Base-by-base conservation (phyloP, 768 basidiomycete genomes). In the Mycena crocata region DNA sequence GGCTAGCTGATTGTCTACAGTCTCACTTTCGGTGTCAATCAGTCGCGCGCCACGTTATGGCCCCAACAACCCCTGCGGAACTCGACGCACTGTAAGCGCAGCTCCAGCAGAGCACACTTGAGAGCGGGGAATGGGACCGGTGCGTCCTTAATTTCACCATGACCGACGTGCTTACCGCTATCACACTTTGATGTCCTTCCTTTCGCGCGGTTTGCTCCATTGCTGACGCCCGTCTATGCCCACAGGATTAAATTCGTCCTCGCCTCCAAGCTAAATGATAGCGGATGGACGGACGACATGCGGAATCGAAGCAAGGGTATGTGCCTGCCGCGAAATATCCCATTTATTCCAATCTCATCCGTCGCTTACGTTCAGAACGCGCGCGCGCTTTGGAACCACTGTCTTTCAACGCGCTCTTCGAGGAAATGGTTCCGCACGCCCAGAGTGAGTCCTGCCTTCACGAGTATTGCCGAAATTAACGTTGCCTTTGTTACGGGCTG, bases 121-220 rank as follows among this genome's bases (percentile, higher is more conserved):
- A 93, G 72, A 88, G 82, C 40, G 92, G 92, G 1, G 92, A 93
- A 73, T 93, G 92, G 92, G 91, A 93, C 68, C 84, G 90, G 92
- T 89, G 60, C 72, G 75, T 66, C 26, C 19, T n/a, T n/a, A n/a
- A n/a, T n/a, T n/a, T n/a, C n/a, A n/a, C n/a, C n/a, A n/a, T n/a
- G n/a, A 19, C 32, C 44, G 8, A 39, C 3, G 24, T 7, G 24
- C 7, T 10, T 12, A 10, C 17, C 7, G 6, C 46, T 24, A 24
- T 23, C 44, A 7, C 44, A 7, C n/a, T 45, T 8, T n/a, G 44
- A 45, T n/a, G 8, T n/a, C 31, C 24, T 37, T 44, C 31, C 40
- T 24, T 26, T 19, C 50, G 17, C 15, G 17, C n/a, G 14, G 2
- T 32, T 30, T 63, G 14, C 35, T 35, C 28, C n/a, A n/a, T n/a